These are phyloP conservation scores for Jasminum sambac DNA, from an alignment of 257 asterid genomes.

Conservation along the genomic window DNA sequence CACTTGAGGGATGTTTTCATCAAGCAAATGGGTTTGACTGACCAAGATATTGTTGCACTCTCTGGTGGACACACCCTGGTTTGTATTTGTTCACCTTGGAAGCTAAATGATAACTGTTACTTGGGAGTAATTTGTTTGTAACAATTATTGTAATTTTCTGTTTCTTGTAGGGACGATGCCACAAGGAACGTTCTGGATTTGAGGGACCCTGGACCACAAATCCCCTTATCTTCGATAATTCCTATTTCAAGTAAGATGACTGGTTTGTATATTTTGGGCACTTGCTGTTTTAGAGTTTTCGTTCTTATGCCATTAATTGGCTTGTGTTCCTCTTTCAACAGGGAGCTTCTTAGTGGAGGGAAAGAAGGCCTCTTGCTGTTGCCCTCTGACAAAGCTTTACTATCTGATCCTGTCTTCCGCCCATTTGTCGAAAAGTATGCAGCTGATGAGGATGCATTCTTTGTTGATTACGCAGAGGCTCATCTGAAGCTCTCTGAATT, in stretches of 20 bases:
- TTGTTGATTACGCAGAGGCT: slow-evolving; percentile 70
- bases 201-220: slow-evolving; percentile 89
- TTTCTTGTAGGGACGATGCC: slow-evolving; percentile 70
- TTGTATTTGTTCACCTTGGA: slow-evolving; percentile 11
- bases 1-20: slow-evolving; percentile 83
- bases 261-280: background rate
- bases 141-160: background rate
- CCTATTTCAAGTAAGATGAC: slow-evolving; percentile 70
- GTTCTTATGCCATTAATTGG: background rate
- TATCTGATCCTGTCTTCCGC: slow-evolving; percentile 66
- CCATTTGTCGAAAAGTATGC: slow-evolving; percentile 80
- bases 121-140: background rate
- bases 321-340: slow-evolving; percentile 7
- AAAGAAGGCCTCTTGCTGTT: slow-evolving; percentile 72
- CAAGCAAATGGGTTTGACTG: slow-evolving; percentile 84
- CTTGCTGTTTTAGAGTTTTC: background rate
- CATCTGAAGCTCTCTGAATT: slow-evolving; percentile 80
- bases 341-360: slow-evolving; percentile 81
- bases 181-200: slow-evolving; percentile 88
- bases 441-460: slow-evolving; percentile 81
- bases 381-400: slow-evolving; percentile 82
- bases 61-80: slow-evolving; percentile 97
- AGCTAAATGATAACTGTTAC: background rate
- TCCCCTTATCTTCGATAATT: slow-evolving; percentile 77
- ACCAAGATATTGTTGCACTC: slow-evolving; percentile 76